Conservation (phyloP, 2,329 filamentous ascomycete species). For the Fusarium praegraminearum region DNA sequence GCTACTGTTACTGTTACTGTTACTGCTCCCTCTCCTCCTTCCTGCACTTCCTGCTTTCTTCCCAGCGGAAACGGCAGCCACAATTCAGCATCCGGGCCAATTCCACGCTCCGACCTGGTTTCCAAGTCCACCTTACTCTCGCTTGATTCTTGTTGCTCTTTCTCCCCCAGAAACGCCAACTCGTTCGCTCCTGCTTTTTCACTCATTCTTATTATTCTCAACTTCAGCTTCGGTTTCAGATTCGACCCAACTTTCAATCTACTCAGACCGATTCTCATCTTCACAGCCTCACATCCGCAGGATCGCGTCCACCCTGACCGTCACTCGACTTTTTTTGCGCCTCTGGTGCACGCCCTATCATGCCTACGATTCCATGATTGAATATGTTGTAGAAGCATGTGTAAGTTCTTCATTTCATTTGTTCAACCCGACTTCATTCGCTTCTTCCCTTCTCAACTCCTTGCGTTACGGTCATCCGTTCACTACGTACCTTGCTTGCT, state of each 20-base stretch:
- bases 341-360: conserved; percentile 51
- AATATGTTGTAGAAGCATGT: conserved; percentile 59
- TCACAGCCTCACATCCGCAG: conserved; percentile 32
- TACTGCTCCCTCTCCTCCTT: conserved; percentile 4
- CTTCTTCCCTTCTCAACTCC: conserved; percentile 2
- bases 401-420: conserved; percentile 50
- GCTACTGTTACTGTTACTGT: neutral
- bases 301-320: conserved; percentile 27
- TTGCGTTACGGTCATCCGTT: conserved; percentile 1
- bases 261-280: conserved; percentile 19
- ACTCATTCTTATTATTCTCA: conserved; percentile 31
- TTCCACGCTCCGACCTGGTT: conserved; percentile 32
- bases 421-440: neutral
- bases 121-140: conserved; percentile 40
- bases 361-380: conserved; percentile 51
- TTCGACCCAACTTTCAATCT: neutral
- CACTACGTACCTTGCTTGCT: conserved; percentile 20
- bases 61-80: conserved; percentile 26
- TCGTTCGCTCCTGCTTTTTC: conserved; percentile 34
- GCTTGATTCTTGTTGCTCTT: conserved; percentile 43
- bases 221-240: neutral
- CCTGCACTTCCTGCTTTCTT: conserved; percentile 20
- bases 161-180: conserved; percentile 31
- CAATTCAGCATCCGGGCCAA: conserved; percentile 34
- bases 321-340: conserved; percentile 44